phyloP scores from a whole-genome alignment of 257 asterid genomes.

The Apocynum venetum region DNA sequence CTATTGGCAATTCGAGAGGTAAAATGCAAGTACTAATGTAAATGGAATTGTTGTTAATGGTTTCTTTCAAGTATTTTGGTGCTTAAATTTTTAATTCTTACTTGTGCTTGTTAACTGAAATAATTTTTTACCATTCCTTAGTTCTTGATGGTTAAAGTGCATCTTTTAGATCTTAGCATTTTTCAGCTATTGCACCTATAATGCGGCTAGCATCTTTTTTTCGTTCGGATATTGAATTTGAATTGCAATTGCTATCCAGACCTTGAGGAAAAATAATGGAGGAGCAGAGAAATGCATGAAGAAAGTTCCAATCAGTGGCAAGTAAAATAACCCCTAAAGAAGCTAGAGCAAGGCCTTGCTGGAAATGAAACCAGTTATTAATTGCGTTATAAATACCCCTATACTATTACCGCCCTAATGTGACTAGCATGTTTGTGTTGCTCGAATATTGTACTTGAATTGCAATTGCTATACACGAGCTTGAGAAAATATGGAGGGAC shows the following conservation, averaged over 20 bases:
- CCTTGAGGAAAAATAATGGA: neutral
- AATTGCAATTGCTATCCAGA: neutral
- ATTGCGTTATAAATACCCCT: too few relatives aligned
- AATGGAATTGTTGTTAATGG: neutral
- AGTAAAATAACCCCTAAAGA: too few relatives aligned
- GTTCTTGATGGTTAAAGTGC: neutral
- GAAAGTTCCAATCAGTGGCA: neutral
- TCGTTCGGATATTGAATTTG: neutral
- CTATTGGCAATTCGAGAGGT: constrained; percentile 4
- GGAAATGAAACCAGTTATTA: too few relatives aligned
- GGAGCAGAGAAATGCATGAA: neutral
- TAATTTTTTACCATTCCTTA: neutral
- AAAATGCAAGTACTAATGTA: neutral
- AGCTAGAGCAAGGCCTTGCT: too few relatives aligned
- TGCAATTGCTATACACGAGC: neutral
- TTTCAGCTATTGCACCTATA: neutral
- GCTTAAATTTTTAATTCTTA: neutral
- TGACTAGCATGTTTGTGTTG: neutral
- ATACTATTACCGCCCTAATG: neutral
- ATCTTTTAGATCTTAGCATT: neutral
- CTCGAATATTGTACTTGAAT: neutral
- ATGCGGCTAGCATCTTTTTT: neutral
- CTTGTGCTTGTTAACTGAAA: neutral
- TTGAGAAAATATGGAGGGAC: neutral
- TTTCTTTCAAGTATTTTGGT: neutral